Conservation (phyloP, 2,329 filamentous ascomycete genomes). For the Coniochaeta pulveracea region DNA sequence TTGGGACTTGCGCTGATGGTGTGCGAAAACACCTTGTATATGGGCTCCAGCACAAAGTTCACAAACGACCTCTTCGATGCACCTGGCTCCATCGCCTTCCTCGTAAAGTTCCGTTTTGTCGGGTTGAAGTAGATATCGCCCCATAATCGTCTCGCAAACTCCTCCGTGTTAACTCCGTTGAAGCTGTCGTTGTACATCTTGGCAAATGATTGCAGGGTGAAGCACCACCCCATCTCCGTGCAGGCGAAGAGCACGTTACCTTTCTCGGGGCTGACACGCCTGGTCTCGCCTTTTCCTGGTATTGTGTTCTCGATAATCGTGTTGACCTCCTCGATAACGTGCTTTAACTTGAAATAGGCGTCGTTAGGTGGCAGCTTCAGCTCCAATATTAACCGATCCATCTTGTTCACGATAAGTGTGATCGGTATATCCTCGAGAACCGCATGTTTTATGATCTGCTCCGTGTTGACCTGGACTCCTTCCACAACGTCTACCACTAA, state of each 20-base stretch:
- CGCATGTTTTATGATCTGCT: conserved; percentile 94
- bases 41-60: conserved; percentile 87
- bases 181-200: conserved; percentile 93
- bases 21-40: conserved; percentile 95
- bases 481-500: conserved; percentile 94
- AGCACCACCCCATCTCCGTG: conserved; percentile 91
- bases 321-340: conserved; percentile 97
- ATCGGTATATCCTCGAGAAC: conserved; percentile 82
- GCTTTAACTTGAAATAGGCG: conserved; percentile 97
- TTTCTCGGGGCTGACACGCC: conserved; percentile 84
- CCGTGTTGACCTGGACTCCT: conserved; percentile 96
- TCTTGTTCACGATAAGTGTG: conserved; percentile 89
- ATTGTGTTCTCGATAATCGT: conserved; percentile 83
- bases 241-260: conserved; percentile 97
- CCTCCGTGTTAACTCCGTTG: conserved; percentile 65
- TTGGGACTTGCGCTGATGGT: conserved; percentile 85
- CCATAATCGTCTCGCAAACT: conserved; percentile 83
- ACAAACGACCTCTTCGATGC: conserved; percentile 84
- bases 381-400: conserved; percentile 90
- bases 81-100: conserved; percentile 71
- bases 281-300: conserved; percentile 67
- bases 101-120: conserved; percentile 77
- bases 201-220: conserved; percentile 86
- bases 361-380: conserved; percentile 88
- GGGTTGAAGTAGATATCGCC: conserved; percentile 97